Base-by-base conservation (phyloP, 768 basidiomycete genomes). In the Phylloporus scabripes region DNA sequence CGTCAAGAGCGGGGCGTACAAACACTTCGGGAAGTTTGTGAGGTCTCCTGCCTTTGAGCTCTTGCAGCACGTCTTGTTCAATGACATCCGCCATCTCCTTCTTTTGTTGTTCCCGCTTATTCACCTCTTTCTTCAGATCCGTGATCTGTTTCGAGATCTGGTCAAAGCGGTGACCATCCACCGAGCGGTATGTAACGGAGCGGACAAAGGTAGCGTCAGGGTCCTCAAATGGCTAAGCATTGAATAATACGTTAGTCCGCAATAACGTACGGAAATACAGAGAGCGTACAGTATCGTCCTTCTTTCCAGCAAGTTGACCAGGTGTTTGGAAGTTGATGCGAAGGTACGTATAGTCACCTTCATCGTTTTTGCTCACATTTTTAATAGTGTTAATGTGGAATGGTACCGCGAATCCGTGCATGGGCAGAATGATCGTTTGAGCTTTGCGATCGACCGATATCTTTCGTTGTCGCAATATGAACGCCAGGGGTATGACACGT, bases 331-430 rank as follows among this genome's bases (percentile, higher is more conserved):
- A 97, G 70, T 98, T 98, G 68, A 99, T 92, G 2, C 96, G 82
- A 46, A 99, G 77, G 60, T 90, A 92, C 0, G 93, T 94, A 64
- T 85, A 89, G 44, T 98, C 92, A 5, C 89, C 91, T 68, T 98
- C 96, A 54, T 99, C 95, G 55, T 81, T 96, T 73, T 98, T 98
- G 74, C 88, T 93, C 26, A 87, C 89, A 63, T 95, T 98, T 72
- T 99, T 98, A 55, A 99, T 92, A 1, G 92, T 92, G 62, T 95
- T 95, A 70, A 98, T 94, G 64, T 99, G 96, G 75, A 95, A 97
- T 0, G 95, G 93, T 0, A 95, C 93, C 0, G 93, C 92, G 59
- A 87, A 97, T 3, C 96, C 96, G 60, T 97, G 82, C 55, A 98
- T 84, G 14, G 96, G 96, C 4, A 98, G 69, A 40, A 98, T 79